Percentiles rank a stretch among this genome's conserved stretches.
phyloP scores from a whole-genome alignment of 2,329 filamentous ascomycete genomes.

The Talaromyces albobiverticillius region DNA sequence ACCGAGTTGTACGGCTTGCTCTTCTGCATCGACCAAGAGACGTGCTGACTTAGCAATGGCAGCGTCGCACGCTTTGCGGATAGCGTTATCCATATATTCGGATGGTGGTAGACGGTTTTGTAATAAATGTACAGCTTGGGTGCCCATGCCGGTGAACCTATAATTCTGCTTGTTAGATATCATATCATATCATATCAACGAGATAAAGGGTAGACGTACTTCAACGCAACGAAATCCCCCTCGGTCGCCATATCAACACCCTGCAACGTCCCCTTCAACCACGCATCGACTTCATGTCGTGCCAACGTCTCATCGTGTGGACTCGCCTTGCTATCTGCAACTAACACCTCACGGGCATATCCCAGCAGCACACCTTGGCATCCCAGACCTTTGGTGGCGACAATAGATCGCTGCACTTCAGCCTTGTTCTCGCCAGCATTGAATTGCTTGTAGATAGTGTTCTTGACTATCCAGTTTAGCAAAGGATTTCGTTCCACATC shows the following conservation, averaged over 20 bases:
- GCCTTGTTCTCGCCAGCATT: constrained; percentile 51
- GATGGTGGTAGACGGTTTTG: constrained; percentile 39
- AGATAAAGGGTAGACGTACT: constrained; percentile 34
- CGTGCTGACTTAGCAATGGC: constrained; percentile 43
- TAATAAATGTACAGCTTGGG: constrained; percentile 40
- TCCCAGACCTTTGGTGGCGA: constrained; percentile 47
- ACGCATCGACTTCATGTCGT: constrained; percentile 38
- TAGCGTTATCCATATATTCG: constrained; percentile 38
- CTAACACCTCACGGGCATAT: constrained; percentile 57
- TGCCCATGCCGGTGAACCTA: constrained; percentile 50
- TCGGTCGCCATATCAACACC: constrained; percentile 52
- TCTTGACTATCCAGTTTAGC: constrained; percentile 44
- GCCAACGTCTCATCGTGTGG: constrained; percentile 28
- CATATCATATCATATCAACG: neutral
- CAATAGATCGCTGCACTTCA: constrained; percentile 48
- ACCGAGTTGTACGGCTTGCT: constrained; percentile 50
- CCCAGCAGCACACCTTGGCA: constrained; percentile 54
- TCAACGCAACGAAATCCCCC: constrained; percentile 53
- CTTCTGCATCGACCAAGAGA: constrained; percentile 54
- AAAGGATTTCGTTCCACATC: constrained; percentile 50
- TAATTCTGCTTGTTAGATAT: neutral
- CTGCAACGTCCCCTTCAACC: constrained; percentile 53
- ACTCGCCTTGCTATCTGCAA: constrained; percentile 33
- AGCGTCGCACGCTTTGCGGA: constrained; percentile 43
- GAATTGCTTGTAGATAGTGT: constrained; percentile 56